Base-by-base conservation (phyloP, 2,329 filamentous ascomycete genomes). In the Aureobasidium zeae region DNA sequence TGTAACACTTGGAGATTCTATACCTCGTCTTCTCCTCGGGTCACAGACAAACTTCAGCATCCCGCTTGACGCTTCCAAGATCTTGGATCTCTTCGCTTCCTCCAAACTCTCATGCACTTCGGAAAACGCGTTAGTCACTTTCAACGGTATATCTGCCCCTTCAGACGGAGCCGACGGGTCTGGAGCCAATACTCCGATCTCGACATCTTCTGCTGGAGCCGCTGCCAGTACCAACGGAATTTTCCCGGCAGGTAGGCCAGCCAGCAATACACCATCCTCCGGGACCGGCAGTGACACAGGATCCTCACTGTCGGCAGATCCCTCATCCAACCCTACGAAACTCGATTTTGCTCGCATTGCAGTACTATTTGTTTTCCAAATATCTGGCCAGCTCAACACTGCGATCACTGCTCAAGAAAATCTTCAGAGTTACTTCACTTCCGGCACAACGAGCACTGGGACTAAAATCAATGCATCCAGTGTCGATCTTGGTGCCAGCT, bases 71-170 rank as follows among this genome's bases (percentile, higher is more conserved):
- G 71, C 76, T 3, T 76, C 76, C 1, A 72, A 72, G 6, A 75
- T 96, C 39, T 65, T 94, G 44, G 77, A 80, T 1, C 75, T 86
- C 35, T 85, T 96, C 61, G 89, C 83, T 55, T 65, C 72, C 5
- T 76, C 74, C 22, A 82, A 82, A 51, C 68, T 94, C 12, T 87
- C 83, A 44, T 98, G 91, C 62, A 77, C 77, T 7, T 77, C 81
- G 0, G 83, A 95, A 60, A 96, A 96, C 55, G 81, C 86, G 0
- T 71, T 98, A 3, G 81, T 96, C 12, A 86, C 84, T 0, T 94
- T 95, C 60, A 76, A 84, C 52, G 81, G 80, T 3, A 45, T 46
- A 3, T 46, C 45, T 19, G 29, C 44, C 19, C 50, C 48, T 5
- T 46, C 48, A 10, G 3, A 46, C n/a, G 42, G 4, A 16, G 15